Evolutionary conservation across 306 rosid genomes (phyloP).

Genomic region (Lathyrus tuberosus): DNA sequence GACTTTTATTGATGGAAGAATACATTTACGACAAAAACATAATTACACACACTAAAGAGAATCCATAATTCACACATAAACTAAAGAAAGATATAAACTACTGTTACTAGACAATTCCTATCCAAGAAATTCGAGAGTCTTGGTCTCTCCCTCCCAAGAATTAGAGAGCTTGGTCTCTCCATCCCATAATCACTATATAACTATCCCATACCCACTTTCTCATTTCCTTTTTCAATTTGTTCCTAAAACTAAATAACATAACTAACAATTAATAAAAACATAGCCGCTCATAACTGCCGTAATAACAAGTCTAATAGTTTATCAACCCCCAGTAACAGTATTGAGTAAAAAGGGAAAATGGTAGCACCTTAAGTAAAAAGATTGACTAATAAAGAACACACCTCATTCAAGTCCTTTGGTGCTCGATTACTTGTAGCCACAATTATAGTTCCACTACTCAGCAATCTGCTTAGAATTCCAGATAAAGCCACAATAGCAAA

Average conservation of each 20-base stretch:
- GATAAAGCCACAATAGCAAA: conserved; percentile 99
- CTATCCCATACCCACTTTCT: neutral
- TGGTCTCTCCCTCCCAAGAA: neutral
- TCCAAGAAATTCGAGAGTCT: neutral
- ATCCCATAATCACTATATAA: neutral
- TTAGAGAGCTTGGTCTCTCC: neutral
- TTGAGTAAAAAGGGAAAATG: conserved; percentile 11
- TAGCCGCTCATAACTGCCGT: too few relatives aligned
- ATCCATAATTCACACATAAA: neutral
- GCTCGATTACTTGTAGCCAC: conserved; percentile 98
- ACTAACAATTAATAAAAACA: too few relatives aligned
- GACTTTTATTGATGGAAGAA: neutral
- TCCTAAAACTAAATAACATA: too few relatives aligned
- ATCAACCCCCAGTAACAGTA: conserved; percentile 7
- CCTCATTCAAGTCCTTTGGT: conserved; percentile 90
- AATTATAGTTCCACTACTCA: conserved; percentile 85
- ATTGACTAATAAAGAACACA: conserved; percentile 35
- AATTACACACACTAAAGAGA: neutral
- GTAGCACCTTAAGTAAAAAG: conserved; percentile 5
- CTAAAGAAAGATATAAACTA: neutral
- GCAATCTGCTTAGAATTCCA: conserved; percentile 95
- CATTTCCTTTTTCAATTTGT: neutral
- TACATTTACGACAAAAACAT: neutral
- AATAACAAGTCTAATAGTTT: too few relatives aligned
- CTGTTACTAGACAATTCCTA: neutral